A percentile compares a stretch with the other conserved stretches of the same genome.
phyloP scores from a whole-genome alignment of 1,284 basidiomycete genomes.

The Phlebopus sp. region DNA sequence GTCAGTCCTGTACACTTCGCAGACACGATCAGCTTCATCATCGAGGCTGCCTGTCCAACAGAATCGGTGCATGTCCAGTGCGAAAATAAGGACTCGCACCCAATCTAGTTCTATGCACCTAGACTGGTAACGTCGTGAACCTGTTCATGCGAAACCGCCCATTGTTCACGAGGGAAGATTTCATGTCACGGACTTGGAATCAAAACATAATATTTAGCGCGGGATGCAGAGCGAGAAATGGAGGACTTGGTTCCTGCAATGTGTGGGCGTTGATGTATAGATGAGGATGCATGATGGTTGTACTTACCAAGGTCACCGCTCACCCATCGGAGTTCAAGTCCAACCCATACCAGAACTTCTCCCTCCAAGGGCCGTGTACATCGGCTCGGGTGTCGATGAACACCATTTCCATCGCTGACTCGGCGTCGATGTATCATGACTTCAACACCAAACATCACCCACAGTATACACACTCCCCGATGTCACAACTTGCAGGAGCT shows the following conservation, averaged over 20 bases:
- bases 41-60: constrained; percentile 85
- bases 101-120: too few relatives aligned
- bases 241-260: constrained; percentile 55
- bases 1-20: constrained; percentile 89
- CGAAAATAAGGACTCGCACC: too few relatives aligned
- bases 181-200: constrained; percentile 89
- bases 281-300: too few relatives aligned
- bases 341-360: too few relatives aligned
- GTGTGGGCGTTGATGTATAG: constrained; percentile 40
- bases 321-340: too few relatives aligned
- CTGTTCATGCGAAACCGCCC: constrained; percentile 66
- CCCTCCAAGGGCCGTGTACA: too few relatives aligned
- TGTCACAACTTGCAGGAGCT: constrained; percentile 45
- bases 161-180: constrained; percentile 87
- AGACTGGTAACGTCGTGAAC: constrained; percentile 91
- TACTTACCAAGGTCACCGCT: too few relatives aligned
- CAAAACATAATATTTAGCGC: constrained; percentile 85
- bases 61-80: too few relatives aligned
- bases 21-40: constrained; percentile 91
- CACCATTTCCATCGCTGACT: too few relatives aligned
- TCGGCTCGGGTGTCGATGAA: too few relatives aligned
- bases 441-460: neutral
- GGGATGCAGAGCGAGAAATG: constrained; percentile 67
- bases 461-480: constrained; percentile 28
- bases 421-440: constrained; percentile 1